These are phyloP conservation scores for Zygoascus flipseniorum DNA, from an alignment of 805 yeast genomes.

Conservation along the genomic window DNA sequence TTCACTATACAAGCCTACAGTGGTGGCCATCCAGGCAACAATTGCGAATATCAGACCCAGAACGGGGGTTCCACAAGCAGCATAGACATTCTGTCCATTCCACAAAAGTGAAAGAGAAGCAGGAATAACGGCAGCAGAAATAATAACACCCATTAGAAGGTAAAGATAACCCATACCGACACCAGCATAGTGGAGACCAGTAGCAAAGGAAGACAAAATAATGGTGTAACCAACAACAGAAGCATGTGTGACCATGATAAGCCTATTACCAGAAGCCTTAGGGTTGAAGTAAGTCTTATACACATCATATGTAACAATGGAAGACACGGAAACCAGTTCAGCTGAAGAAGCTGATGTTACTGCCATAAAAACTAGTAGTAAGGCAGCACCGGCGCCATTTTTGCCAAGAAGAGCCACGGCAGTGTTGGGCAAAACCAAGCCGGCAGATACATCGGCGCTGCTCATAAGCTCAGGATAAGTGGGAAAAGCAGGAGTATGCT, in stretches of 20 bases:
- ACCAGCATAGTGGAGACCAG: conserved; percentile 73
- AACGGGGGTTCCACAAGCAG: conserved; percentile 71
- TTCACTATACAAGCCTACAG: conserved; percentile 35
- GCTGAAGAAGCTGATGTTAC: conserved; percentile 90
- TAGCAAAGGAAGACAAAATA: conserved; percentile 73
- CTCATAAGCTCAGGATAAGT: conserved; percentile 64
- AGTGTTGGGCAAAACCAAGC: conserved; percentile 57
- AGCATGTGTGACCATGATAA: conserved; percentile 60
- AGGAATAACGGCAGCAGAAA: conserved; percentile 81
- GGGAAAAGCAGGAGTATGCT: conserved; percentile 64
- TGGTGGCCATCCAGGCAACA: conserved; percentile 49
- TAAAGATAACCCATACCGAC: conserved; percentile 82
- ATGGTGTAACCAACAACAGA: conserved; percentile 54
- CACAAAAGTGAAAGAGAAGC: conserved; percentile 64
- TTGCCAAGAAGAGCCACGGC: conserved; percentile 79
- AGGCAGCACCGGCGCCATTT: conserved; percentile 80
- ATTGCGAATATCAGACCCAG: conserved; percentile 69
- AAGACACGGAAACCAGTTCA: conserved; percentile 80
- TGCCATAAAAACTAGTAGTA: conserved; percentile 80
- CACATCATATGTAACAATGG: conserved; percentile 77
- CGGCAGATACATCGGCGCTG: conserved; percentile 67
- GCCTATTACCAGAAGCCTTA: conserved; percentile 61
- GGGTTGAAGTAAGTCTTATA: conserved; percentile 78
- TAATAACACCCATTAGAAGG: conserved; percentile 82
- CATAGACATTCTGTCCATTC: conserved; percentile 49